Evolutionary conservation across 2,329 filamentous ascomycete species (phyloP).

Genomic region (Diaporthe sp.): DNA sequence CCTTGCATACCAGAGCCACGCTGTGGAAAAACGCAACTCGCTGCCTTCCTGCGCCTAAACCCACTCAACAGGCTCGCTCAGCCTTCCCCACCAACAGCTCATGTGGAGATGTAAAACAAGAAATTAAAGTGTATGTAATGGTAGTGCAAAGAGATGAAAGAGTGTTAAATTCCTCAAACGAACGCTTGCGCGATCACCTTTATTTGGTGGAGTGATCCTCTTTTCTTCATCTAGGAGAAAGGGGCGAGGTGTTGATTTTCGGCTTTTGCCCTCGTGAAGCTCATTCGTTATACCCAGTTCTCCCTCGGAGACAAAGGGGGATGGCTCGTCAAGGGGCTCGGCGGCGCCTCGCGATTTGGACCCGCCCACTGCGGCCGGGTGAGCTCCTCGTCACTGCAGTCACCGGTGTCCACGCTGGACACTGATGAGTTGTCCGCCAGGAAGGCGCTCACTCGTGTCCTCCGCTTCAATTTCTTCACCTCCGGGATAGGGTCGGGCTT

Average conservation of each 20-base stretch:
- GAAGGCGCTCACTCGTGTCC: not conserved
- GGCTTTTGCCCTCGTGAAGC: too few relatives aligned
- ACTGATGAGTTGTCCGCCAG: slow-evolving; percentile 1
- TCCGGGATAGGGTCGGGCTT: slow-evolving; percentile 13
- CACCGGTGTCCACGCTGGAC: not conserved
- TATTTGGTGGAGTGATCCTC: not conserved
- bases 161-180: not conserved
- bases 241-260: not conserved
- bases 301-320: slow-evolving; percentile 29
- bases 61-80: not conserved
- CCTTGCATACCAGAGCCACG: slow-evolving; percentile 8
- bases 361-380: not conserved
- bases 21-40: not conserved
- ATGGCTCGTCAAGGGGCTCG: slow-evolving; percentile 37
- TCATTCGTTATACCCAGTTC: slow-evolving; percentile 26
- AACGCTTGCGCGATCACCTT: not conserved
- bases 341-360: not conserved
- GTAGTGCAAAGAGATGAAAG: not conserved
- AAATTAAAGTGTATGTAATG: slow-evolving; percentile 3
- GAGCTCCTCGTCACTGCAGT: not conserved
- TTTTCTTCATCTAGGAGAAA: not conserved
- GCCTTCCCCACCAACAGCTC: not conserved
- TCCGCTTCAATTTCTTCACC: not conserved
- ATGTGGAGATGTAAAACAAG: not conserved
- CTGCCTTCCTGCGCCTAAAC: not conserved